phyloP scores from a whole-genome alignment of 768 basidiomycete genomes.

The Kwoniella europaea region DNA sequence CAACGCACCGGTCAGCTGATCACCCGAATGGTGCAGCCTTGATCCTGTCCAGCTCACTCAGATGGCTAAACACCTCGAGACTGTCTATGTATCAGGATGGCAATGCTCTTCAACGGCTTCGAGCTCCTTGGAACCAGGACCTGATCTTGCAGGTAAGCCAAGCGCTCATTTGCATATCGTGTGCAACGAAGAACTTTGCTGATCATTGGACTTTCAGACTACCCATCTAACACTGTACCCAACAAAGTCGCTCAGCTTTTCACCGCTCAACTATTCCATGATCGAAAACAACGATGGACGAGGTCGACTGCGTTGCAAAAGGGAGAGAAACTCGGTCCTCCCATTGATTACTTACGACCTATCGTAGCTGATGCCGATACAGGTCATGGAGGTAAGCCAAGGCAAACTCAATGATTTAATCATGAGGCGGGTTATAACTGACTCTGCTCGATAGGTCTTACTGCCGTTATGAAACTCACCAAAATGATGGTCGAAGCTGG shows the following conservation, averaged over 20 bases:
- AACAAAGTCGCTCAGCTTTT: constrained; percentile 99
- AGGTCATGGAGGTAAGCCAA: constrained; percentile 71
- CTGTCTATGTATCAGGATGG: constrained; percentile 94
- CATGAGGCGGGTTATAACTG: background rate
- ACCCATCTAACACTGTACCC: constrained; percentile 97
- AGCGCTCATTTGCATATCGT: background rate
- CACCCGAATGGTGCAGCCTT: constrained; percentile 64
- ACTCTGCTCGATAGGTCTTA: constrained; percentile 66
- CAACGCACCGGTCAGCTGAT: background rate
- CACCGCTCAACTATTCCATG: constrained; percentile 98
- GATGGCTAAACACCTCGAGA: constrained; percentile 96
- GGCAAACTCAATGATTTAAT: too few species aligned
- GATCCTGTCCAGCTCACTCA: constrained; percentile 98
- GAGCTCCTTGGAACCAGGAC: constrained; percentile 92
- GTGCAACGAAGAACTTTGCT: background rate
- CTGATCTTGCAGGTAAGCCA: constrained; percentile 87
- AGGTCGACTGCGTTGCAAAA: constrained; percentile 38
- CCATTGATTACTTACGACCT: constrained; percentile 88
- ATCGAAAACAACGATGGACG: constrained; percentile 81
- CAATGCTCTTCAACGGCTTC: constrained; percentile 88
- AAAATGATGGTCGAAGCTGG: constrained; percentile 99
- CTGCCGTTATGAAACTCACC: constrained; percentile 97
- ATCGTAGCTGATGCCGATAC: constrained; percentile 97
- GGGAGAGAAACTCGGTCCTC: constrained; percentile 66
- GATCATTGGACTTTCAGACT: constrained; percentile 66